Base-by-base conservation (phyloP, 306 rosid species). In the Prunus salicina region DNA sequence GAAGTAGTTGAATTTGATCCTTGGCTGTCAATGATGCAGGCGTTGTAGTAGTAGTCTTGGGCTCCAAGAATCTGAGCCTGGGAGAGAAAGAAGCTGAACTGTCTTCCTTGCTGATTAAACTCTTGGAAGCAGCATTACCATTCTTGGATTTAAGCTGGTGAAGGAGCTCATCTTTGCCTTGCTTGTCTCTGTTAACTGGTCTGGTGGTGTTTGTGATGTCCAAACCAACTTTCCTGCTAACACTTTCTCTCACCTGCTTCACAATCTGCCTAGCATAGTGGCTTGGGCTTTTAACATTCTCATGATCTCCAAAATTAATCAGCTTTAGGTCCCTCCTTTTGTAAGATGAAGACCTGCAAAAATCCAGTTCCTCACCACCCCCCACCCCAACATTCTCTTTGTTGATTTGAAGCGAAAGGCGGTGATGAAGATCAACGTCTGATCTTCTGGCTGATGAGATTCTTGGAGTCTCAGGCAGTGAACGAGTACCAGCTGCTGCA, bases 371-470 rank as follows among this genome's bases (percentile, higher is more conserved):
- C 38, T 79, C 89, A 14, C 34, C 55, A 6, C 43, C 43, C 41
- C 8, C 41, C 32, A 52, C 57, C 13, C 13, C 60, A n/a, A 43
- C 50, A 72, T 87, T 88, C 71, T 90, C 96, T 67, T 86, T 89
- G 88, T 83, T 90, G 78, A 93, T 84, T 70, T 94, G 98, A 55
- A 94, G 98, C 25, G 98, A 94, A 10, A 89, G 81, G 20, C 96
- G 82, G 73, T 86, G 87, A 69, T 86, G 87, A 53, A 64, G 90
- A 34, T 92, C 96, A 25, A 85, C 87, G 75, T 90, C 93, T 25
- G 97, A 90, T 80, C 84, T 92, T 81, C 93, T 90, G 13, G 91
- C 76, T 0, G 83, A 82, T 28, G 96, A 90, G 62, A 88, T 70
- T 82, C 94, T 86, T 18, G 98, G 97, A 52, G 92, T 87, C 78